Base-by-base conservation (phyloP, 768 basidiomycete species). In the Dendrothele bispora region DNA sequence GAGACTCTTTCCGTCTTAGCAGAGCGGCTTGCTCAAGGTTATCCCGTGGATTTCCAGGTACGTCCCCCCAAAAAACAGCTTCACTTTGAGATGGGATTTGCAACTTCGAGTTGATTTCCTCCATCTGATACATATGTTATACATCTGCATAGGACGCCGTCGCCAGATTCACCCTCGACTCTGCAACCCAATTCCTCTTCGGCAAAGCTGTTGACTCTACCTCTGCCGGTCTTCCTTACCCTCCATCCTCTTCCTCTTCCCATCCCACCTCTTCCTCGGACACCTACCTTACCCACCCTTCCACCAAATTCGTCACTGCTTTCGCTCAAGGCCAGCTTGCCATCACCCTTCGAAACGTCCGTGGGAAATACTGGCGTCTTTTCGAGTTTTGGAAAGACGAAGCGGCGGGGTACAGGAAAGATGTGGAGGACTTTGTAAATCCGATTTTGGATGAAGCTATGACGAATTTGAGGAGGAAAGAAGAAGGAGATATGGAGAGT, bases 11-110 rank as follows among this genome's bases (percentile, higher is more conserved):
- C 53, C 2, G 69, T 71, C 18, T 58, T 80, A 35, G 73, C 64
- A 25, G 51, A 55, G 4, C 72, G 82, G 24, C 63, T 79, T 1
- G 52, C 59, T 3, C 65, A 70, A 18, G 82, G 79, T 1, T 65
- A 71, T 40, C 64, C 83, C 2, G 70, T 82, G n/a, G 79, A 84
- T 53, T 73, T 83, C 48, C 82, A 82, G 61, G 79, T 78, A 29
- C 17, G 15, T 29, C 3, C 5, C 22, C 15, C 21, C 10, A 7
- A 40, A 22, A 25, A 20, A 5, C 32, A 7, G 21, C 12, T n/a
- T n/a, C n/a, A n/a, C n/a, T n/a, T n/a, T n/a, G n/a, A n/a, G n/a
- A n/a, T n/a, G n/a, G n/a, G 30, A 26, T 28, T 12, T 38, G 2
- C 20, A 30, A 6, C 7, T n/a, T 5, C 24, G 27, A 38, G 5